phyloP scores from a whole-genome alignment of 345 rosid species.

The Cochlearia excelsa region DNA sequence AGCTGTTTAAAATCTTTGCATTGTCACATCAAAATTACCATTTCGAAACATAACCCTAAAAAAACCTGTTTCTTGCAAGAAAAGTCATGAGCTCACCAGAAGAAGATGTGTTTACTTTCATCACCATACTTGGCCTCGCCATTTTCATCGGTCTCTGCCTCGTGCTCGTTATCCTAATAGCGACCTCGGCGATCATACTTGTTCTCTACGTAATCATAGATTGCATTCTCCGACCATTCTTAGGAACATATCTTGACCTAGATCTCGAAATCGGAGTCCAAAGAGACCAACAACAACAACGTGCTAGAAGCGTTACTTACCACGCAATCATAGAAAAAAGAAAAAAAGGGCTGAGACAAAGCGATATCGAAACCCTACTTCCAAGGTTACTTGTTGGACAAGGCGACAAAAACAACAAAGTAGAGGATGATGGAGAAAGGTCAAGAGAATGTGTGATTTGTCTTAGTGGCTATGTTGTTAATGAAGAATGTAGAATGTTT shows the following conservation, averaged over 20 bases:
- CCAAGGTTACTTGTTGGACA: slow-evolving; percentile 29
- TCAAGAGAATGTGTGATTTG: slow-evolving; percentile 34
- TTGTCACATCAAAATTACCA: slow-evolving; percentile 8
- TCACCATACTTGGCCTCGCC: slow-evolving; percentile 28
- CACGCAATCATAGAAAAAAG: slow-evolving; percentile 18
- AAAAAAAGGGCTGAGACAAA: slow-evolving; percentile 25
- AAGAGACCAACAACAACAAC: slow-evolving; percentile 29
- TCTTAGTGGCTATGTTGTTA: slow-evolving; percentile 20
- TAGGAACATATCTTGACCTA: slow-evolving; percentile 24
- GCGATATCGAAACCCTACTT: slow-evolving; percentile 29
- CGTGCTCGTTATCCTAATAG: slow-evolving; percentile 30
- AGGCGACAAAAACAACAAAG: slow-evolving; percentile 6
- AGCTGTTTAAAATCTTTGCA: slow-evolving; percentile 8
- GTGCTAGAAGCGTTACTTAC: slow-evolving; percentile 31
- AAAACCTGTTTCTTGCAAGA: slow-evolving; percentile 20
- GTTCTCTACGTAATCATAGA: slow-evolving; percentile 31
- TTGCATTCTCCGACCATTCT: slow-evolving; percentile 32
- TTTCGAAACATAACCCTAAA: neutral
- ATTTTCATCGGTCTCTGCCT: slow-evolving; percentile 31
- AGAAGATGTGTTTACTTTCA: slow-evolving; percentile 29
- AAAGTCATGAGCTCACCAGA: slow-evolving; percentile 23
- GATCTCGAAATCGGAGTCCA: slow-evolving; percentile 34
- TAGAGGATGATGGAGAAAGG: neutral
- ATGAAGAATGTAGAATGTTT: slow-evolving; percentile 33
- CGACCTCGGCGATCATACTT: slow-evolving; percentile 29